These are phyloP conservation scores for Termitomyces sp. DNA, from an alignment of 768 basidiomycete species.

Conservation along the genomic window DNA sequence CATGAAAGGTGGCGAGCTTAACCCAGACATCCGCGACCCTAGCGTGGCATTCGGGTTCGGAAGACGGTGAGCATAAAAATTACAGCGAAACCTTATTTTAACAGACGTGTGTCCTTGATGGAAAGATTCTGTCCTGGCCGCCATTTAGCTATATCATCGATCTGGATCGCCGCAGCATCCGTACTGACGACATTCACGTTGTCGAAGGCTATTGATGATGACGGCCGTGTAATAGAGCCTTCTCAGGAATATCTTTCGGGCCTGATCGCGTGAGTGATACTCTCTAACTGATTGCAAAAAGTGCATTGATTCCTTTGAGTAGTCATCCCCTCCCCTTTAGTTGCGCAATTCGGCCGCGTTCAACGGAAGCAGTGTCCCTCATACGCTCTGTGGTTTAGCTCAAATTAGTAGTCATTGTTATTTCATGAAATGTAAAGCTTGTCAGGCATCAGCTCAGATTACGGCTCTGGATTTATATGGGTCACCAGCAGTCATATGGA, in stretches of 20 bases:
- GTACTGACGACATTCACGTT: conserved; percentile 25
- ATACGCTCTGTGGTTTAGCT: neutral
- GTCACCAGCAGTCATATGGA: too few relatives aligned
- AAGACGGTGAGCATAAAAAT: conserved; percentile 9
- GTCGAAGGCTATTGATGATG: conserved; percentile 11
- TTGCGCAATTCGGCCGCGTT: neutral
- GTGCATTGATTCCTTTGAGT: neutral
- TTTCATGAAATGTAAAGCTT: neutral
- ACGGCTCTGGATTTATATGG: too few relatives aligned
- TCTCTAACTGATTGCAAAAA: neutral
- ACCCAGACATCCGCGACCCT: conserved; percentile 11
- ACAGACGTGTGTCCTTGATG: neutral
- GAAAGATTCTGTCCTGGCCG: conserved; percentile 25
- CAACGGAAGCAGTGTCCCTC: neutral
- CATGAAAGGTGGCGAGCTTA: conserved; percentile 19
- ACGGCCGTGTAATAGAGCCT: conserved; percentile 13
- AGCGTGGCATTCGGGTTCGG: conserved; percentile 16
- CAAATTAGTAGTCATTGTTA: neutral
- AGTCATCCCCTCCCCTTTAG: neutral
- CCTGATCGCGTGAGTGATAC: neutral
- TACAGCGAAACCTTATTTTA: neutral
- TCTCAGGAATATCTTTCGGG: conserved; percentile 3
- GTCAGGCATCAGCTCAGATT: neutral
- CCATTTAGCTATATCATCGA: conserved; percentile 20
- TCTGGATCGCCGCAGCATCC: conserved; percentile 25